Evolutionary conservation across 768 basidiomycete species (phyloP), one percentile per base, ranked within the genome.

Genomic region (Lactifluus volemus): DNA sequence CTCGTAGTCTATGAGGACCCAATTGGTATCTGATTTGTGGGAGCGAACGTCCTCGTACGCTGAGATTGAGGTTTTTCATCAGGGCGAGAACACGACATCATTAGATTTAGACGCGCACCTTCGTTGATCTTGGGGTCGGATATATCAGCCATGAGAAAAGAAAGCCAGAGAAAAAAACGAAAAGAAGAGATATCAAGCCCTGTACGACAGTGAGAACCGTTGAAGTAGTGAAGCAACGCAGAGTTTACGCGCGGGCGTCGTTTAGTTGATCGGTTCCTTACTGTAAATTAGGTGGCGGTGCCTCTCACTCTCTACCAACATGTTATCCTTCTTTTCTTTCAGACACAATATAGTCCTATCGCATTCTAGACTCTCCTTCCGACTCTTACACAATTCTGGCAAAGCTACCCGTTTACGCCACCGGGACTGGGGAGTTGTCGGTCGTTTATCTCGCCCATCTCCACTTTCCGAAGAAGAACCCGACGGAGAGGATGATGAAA

Each of bases 1-100:
- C 77, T 88, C 86, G 72, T 98, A 98, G 71, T 96, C 90, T 60
- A 97, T 75, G 59, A 98, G 77, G 49, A 95, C 70, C 93, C 93
- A 98, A 72, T 89, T 97, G 36, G 84, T 89, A 34, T 90, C 88
- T 42, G 85, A 79, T 70, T 93, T 93, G 79, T 91, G 85, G 63
- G 78, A 79, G 66, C 94, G 86, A 57, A 97, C 87, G 67, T 93
- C 89, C 72, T 82, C 78, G 79, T 97, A 96, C 36, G 92, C 95
- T 92, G 71, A 42, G 34, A 58, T 32, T 92, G 71, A 42, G 34
- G 59, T 32, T 39, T 36, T 39, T 44, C 6, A 44, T 63, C 30
- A 57, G 58, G 49, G 25, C 17, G 6, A 11, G 21, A 30, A 25
- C 15, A n/a, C 19, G 25, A 2, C 29, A 30, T 5, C 8, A 12